These are phyloP conservation scores for Sporothrix brunneoviolacea DNA, from an alignment of 2,329 filamentous ascomycete species.

Conservation along the genomic window DNA sequence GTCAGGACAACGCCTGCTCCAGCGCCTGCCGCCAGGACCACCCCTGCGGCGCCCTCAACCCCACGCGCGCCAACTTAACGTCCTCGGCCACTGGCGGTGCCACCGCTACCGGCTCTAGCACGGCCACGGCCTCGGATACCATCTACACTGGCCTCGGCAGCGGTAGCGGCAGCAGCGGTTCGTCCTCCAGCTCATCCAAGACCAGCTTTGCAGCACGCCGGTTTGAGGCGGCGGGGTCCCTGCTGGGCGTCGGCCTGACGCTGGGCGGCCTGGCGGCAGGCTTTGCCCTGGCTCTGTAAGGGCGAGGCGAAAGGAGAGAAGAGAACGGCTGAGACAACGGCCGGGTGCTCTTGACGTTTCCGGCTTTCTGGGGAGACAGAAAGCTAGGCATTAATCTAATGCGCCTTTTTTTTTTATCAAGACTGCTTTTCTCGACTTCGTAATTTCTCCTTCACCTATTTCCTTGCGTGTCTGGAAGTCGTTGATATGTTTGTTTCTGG, in stretches of 20 bases:
- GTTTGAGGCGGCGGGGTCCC: conserved; percentile 27
- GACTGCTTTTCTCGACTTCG: no score
- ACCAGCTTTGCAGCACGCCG: conserved; percentile 13
- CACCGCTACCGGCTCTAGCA: conserved; percentile 29
- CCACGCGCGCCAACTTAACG: conserved; percentile 52
- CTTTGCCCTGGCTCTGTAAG: conserved; percentile 37
- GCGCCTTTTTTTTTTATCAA: no score
- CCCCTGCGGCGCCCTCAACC: conserved; percentile 65
- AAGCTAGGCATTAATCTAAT: no score
- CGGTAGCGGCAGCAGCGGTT: neutral
- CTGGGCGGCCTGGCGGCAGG: conserved; percentile 23
- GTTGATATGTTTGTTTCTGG: no score
- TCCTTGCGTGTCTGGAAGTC: no score
- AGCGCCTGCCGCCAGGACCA: conserved; percentile 56
- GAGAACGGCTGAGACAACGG: no score
- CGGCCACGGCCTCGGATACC: conserved; percentile 20
- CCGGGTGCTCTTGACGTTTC: no score
- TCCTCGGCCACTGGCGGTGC: conserved; percentile 37
- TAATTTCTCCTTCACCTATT: no score
- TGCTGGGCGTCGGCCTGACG: conserved; percentile 21
- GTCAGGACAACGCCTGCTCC: conserved; percentile 50
- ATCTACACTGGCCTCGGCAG: conserved; percentile 32
- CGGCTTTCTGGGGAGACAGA: no score
- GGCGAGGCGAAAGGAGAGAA: neutral
- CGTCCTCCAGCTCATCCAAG: conserved; percentile 1